Evolutionary conservation across 2,329 filamentous ascomycete species (phyloP), one percentile per base, ranked within the genome.

Genomic region (Juglanconis oblonga): DNA sequence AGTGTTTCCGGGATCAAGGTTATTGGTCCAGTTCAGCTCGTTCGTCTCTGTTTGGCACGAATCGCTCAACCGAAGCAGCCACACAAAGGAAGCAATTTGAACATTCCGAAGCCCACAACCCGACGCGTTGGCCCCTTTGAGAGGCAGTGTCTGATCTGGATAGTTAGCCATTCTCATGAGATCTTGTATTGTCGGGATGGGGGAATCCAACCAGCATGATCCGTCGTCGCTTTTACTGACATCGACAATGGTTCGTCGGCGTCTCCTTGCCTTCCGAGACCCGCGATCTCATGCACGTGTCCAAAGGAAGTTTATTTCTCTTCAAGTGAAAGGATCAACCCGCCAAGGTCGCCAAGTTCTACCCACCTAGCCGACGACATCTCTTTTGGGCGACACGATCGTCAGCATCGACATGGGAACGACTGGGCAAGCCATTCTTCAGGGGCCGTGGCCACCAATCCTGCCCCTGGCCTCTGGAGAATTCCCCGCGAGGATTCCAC

Each of bases 241-340:
- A 24, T 24, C 2, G 24, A 24, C 24, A 24, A 2, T 24, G 24
- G 24, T 2, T 24, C 24, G 24, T 24, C 24, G 24, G 24, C 24
- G 24, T 47, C n/a, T 47, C n/a, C 44, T 7, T 24, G 14, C 6
- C 44, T 17, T 38, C 29, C 24, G 45, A 52, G 32, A 49, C 54
- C 56, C 49, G 56, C 11, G 50, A 58, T 58, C 42, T 24, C 49
- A 49, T 50, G 6, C 53, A 44, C 24, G 42, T 42, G 33, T 40
- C 32, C 13, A 38, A 31, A 45, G 45, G 36, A 59, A 59, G 57
- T 50, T 59, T 59, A 59, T 59, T 50, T 59, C 57, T 51, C 57
- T 24, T 55, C 42, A 59, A 55, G 52, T 55, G 42, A 59, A 52
- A 55, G 52, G 51, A 50, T 59, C 50, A 52, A 44, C 50, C 35